Evolutionary conservation across 1,284 basidiomycete species (phyloP).

Genomic region (Ceratobasidium sp.): DNA sequence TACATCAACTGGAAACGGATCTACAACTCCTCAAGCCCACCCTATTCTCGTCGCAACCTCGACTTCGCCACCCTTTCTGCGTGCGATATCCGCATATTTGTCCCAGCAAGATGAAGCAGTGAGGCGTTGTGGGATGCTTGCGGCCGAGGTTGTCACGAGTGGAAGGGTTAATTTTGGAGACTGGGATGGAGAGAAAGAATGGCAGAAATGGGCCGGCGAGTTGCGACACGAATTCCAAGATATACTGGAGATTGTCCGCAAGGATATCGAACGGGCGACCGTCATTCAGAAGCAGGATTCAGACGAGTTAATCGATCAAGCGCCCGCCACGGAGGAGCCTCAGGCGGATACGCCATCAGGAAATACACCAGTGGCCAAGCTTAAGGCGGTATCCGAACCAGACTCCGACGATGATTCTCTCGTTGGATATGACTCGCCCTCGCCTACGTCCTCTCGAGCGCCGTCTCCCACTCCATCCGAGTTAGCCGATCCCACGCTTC

Average conservation of each 20-base stretch:
- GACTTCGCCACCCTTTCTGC: constrained; percentile 69
- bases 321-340: constrained; percentile 6
- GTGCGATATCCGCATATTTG: constrained; percentile 78
- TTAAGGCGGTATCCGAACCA: constrained; percentile 46
- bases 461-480: constrained; percentile 80
- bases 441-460: constrained; percentile 69
- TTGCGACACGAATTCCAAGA: neutral
- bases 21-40: constrained; percentile 44
- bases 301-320: neutral
- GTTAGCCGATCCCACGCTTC: constrained; percentile 80
- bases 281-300: constrained; percentile 4
- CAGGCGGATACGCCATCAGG: neutral
- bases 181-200: constrained; percentile 71
- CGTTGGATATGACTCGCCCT: constrained; percentile 70
- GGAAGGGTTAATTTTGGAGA: constrained; percentile 79
- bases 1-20: constrained; percentile 43
- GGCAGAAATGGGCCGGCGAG: constrained; percentile 3
- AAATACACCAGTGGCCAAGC: too few relatives aligned
- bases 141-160: constrained; percentile 81
- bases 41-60: constrained; percentile 52
- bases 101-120: constrained; percentile 78
- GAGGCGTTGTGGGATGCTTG: constrained; percentile 92
- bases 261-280: constrained; percentile 20
- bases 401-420: constrained; percentile 83
- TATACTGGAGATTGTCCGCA: neutral